These are phyloP conservation scores for Byssothecium circinans DNA, from an alignment of 2,329 filamentous ascomycete genomes.

Conservation along the genomic window DNA sequence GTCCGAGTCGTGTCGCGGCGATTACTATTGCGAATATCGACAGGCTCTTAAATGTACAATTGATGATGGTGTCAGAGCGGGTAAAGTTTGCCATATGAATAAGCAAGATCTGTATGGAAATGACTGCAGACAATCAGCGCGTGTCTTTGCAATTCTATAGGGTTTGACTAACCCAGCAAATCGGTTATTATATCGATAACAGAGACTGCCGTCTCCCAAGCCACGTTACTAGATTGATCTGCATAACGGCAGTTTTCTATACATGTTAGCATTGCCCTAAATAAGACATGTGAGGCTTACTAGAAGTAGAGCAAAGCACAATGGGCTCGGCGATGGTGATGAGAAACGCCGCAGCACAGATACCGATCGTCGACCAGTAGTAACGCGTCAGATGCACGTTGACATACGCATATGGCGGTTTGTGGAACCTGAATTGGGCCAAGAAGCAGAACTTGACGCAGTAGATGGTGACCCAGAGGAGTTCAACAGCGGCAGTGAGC, in stretches of 20 bases:
- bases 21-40: conserved; percentile 16
- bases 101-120: conserved; percentile 14
- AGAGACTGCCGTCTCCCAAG: conserved; percentile 13
- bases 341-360: conserved; percentile 11
- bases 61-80: conserved; percentile 13
- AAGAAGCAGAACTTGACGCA: conserved; percentile 23
- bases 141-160: background rate
- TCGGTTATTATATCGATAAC: conserved; percentile 18
- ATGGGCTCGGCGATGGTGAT: conserved; percentile 18
- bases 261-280: conserved; percentile 2
- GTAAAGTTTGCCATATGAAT: conserved; percentile 19
- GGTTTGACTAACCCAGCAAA: conserved; percentile 12
- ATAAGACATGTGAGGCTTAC: conserved; percentile 2
- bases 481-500: conserved; percentile 18
- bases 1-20: conserved; percentile 12
- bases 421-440: conserved; percentile 22
- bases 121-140: conserved; percentile 6
- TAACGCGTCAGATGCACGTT: conserved; percentile 14
- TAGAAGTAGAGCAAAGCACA: conserved; percentile 12
- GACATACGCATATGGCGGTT: conserved; percentile 23
- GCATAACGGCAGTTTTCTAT: conserved; percentile 15
- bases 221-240: background rate
- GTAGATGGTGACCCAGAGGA: conserved; percentile 20
- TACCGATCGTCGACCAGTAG: conserved; percentile 14
- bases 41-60: conserved; percentile 17